These are phyloP conservation scores for Oryza nivara DNA, from an alignment of 176 grass and related monocot species.

Conservation along the genomic window DNA sequence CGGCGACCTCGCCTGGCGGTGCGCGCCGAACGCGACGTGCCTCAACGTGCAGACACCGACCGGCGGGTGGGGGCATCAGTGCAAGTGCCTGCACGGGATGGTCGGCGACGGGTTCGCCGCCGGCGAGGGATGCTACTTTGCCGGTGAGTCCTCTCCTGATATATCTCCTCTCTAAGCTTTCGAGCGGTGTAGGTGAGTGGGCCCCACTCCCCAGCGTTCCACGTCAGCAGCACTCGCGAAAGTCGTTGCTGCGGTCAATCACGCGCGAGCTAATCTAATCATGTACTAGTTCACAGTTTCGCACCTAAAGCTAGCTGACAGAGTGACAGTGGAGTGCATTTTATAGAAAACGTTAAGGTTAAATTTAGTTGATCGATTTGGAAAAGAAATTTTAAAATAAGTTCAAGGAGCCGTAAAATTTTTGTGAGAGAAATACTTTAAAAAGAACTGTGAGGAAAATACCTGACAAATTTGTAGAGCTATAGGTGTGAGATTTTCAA, in stretches of 20 bases:
- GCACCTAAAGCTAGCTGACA: too few species aligned
- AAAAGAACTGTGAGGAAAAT: too few species aligned
- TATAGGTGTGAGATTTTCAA: neutral
- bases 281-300: neutral
- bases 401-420: neutral
- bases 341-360: neutral
- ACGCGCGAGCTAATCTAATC: neutral
- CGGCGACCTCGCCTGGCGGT: neutral
- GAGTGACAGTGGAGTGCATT: neutral
- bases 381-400: too few species aligned
- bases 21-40: slow-evolving; percentile 56
- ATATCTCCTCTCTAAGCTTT: neutral
- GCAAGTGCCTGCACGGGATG: slow-evolving; percentile 47
- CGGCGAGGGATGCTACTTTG: slow-evolving; percentile 53
- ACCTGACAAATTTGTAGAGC: neutral
- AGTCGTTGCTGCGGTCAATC: too few species aligned
- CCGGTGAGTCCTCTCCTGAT: slow-evolving; percentile 21
- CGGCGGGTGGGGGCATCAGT: slow-evolving; percentile 3
- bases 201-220: neutral
- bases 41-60: neutral
- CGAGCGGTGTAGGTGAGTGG: neutral
- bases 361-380: too few species aligned
- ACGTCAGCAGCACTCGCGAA: neutral
- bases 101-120: slow-evolving; percentile 58
- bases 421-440: neutral